These are phyloP conservation scores for Baorangia bicolor DNA, from an alignment of 768 basidiomycete species.

Conservation along the genomic window DNA sequence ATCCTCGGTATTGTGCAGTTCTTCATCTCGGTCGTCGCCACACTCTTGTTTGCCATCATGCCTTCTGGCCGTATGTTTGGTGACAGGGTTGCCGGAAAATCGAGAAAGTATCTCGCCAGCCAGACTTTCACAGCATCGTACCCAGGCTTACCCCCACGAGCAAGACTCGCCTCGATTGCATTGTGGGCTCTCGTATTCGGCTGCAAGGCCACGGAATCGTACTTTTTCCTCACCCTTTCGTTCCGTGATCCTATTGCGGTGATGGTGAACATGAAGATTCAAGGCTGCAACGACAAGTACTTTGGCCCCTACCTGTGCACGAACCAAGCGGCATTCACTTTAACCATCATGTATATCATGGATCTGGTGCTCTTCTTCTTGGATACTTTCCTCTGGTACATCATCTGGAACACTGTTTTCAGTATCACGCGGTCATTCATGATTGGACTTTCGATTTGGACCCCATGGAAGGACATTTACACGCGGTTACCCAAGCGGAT, in stretches of 20 bases:
- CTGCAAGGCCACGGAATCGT: conserved; percentile 95
- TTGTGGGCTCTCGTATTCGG: conserved; percentile 94
- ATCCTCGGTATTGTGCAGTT: conserved; percentile 98
- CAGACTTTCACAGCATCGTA: conserved; percentile 99
- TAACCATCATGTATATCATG: conserved; percentile 99
- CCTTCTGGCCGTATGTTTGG: conserved; percentile 99
- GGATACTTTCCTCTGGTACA: conserved; percentile 99
- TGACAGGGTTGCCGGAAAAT: conserved; percentile 93
- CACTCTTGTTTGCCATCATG: conserved; percentile 84
- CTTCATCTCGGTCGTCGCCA: conserved; percentile 85
- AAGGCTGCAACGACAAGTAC: conserved; percentile 82
- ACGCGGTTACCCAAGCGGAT: conserved; percentile 95
- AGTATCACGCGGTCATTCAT: conserved; percentile 85
- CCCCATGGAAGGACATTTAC: conserved; percentile 98
- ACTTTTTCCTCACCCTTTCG: conserved; percentile 96
- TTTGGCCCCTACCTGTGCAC: conserved; percentile 83
- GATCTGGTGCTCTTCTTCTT: conserved; percentile 96
- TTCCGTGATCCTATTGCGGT: conserved; percentile 91
- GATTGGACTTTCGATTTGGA: conserved; percentile 96
- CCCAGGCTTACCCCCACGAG: conserved; percentile 58
- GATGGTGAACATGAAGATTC: conserved; percentile 96
- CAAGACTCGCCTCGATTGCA: conserved; percentile 73
- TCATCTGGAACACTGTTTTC: conserved; percentile 98
- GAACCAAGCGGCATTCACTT: conserved; percentile 92
- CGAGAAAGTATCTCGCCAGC: conserved; percentile 94